A percentile compares a stretch with the other conserved stretches of the same genome.
Conservation (phyloP, 139 green algal species). For the Limnomonas spitsbergensis region DNA sequence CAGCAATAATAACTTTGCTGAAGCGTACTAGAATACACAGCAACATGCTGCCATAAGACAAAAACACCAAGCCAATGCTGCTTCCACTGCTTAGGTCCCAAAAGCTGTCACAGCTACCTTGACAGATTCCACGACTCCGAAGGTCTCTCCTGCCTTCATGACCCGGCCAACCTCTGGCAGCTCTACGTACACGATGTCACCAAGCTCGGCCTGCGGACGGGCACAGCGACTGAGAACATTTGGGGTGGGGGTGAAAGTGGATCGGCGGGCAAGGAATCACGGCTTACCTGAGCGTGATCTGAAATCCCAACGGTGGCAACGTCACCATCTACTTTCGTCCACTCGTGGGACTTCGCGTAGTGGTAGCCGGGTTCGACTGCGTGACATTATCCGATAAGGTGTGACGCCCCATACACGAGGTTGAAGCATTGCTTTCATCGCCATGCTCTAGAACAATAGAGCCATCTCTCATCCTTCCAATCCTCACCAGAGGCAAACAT, state of each 20-base stretch:
- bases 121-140: slow-evolving; percentile 97
- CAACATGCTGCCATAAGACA: too few species aligned
- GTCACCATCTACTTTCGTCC: slow-evolving; percentile 84
- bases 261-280: too few species aligned
- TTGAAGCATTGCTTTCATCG: neutral
- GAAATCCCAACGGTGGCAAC: slow-evolving; percentile 89
- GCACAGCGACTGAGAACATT: too few species aligned
- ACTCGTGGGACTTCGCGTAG: slow-evolving; percentile 84
- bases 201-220: slow-evolving; percentile 85
- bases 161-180: slow-evolving; percentile 88
- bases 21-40: too few species aligned
- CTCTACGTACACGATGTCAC: slow-evolving; percentile 97
- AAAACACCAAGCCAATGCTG: too few species aligned
- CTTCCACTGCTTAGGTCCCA: too few species aligned
- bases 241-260: too few species aligned
- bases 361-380: slow-evolving; percentile 67
- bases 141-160: slow-evolving; percentile 80
- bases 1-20: too few species aligned
- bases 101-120: slow-evolving; percentile 74
- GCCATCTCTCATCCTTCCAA: neutral
- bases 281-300: slow-evolving; percentile 92
- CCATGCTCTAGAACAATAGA: neutral
- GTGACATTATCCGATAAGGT: neutral
- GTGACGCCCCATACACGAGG: too few species aligned
- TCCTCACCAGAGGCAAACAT: slow-evolving; percentile 25